These are phyloP conservation scores for Juglanconis oblonga DNA, from an alignment of 2,329 filamentous ascomycete species.

Conservation along the genomic window DNA sequence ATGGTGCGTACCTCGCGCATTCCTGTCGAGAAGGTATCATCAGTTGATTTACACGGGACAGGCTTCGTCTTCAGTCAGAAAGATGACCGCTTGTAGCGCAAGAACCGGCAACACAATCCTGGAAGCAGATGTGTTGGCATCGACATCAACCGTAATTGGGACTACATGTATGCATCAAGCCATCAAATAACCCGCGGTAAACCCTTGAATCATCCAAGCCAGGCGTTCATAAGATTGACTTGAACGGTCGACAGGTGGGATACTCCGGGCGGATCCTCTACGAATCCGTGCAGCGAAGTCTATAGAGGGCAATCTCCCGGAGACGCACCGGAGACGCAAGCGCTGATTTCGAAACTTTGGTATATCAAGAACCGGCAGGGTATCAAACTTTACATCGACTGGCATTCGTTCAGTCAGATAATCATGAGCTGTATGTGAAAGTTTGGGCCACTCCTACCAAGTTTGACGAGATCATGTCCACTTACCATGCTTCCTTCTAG, in stretches of 20 bases:
- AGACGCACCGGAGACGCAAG: constrained; percentile 47
- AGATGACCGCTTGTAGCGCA: constrained; percentile 59
- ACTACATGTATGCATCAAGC: constrained; percentile 29
- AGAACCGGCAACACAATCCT: constrained; percentile 45
- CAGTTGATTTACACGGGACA: constrained; percentile 20
- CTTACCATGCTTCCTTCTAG: neutral
- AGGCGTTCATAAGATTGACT: neutral
- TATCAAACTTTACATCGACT: constrained; percentile 42
- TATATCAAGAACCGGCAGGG: constrained; percentile 24
- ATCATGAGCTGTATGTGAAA: constrained; percentile 39
- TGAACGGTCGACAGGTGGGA: constrained; percentile 38
- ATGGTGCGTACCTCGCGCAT: constrained; percentile 38
- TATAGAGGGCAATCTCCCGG: constrained; percentile 42
- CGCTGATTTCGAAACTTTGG: constrained; percentile 37
- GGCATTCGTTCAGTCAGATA: constrained; percentile 41
- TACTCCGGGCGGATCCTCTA: constrained; percentile 46
- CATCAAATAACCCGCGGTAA: too few species aligned
- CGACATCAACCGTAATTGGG: constrained; percentile 58
- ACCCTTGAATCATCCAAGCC: neutral
- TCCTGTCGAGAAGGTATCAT: neutral
- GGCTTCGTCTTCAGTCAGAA: constrained; percentile 57
- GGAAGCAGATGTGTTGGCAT: constrained; percentile 42
- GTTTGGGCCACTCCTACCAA: too few species aligned
- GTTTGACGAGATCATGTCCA: too few species aligned
- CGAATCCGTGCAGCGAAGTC: constrained; percentile 48